These are phyloP conservation scores for Filobasidium wieringae DNA, from an alignment of 768 basidiomycete species.

Conservation along the genomic window DNA sequence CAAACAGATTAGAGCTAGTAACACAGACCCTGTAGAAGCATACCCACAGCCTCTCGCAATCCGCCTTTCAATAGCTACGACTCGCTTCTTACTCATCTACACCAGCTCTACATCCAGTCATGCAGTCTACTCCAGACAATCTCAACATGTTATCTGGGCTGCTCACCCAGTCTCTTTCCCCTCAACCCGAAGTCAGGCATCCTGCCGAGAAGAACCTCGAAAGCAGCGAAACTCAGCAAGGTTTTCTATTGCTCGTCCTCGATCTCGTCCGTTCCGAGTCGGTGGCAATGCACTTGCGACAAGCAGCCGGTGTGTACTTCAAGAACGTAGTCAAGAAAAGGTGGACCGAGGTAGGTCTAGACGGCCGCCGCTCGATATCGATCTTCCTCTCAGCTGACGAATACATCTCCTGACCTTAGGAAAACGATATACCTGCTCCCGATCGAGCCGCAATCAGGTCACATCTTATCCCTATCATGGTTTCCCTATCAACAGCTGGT, in stretches of 20 bases:
- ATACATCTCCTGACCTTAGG: conserved; percentile 11
- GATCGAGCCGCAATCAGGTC: conserved; percentile 64
- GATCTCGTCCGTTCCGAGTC: conserved; percentile 56
- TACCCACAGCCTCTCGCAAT: too few relatives aligned
- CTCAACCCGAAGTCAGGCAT: conserved; percentile 56
- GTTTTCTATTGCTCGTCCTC: conserved; percentile 70
- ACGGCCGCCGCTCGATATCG: too few relatives aligned
- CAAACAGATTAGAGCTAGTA: too few relatives aligned
- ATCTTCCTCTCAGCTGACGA: not conserved
- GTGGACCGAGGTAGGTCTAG: conserved; percentile 67
- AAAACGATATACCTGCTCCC: conserved; percentile 45
- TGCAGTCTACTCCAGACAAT: conserved; percentile 24
- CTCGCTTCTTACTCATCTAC: too few relatives aligned
- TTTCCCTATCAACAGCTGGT: conserved; percentile 59
- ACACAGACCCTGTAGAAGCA: too few relatives aligned
- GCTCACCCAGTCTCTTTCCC: conserved; percentile 55
- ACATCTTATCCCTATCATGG: conserved; percentile 83
- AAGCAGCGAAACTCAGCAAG: conserved; percentile 55
- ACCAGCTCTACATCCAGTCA: too few relatives aligned
- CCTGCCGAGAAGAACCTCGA: conserved; percentile 69
- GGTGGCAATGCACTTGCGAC: conserved; percentile 58
- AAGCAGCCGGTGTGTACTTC: conserved; percentile 78
- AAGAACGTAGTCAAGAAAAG: conserved; percentile 78
- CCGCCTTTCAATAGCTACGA: too few relatives aligned
- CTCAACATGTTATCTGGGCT: conserved; percentile 26